A percentile compares a stretch with the other conserved stretches of the same genome.
Evolutionary conservation across 2,329 filamentous ascomycete genomes (phyloP).

Genomic region (Diaporthe nobilis): DNA sequence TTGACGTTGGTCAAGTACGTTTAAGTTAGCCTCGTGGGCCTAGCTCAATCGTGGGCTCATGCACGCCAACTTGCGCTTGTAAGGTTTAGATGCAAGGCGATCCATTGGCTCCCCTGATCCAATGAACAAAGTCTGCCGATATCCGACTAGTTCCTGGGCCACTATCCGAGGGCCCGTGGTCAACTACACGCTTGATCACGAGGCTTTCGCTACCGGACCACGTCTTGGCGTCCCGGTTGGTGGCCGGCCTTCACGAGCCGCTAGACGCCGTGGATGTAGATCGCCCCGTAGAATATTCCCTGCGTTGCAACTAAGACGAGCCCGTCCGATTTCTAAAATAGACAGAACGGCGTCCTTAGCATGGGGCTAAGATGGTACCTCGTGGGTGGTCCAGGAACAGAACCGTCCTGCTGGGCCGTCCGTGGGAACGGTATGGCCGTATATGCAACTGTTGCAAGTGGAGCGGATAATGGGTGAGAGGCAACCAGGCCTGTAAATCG

Average conservation of each 20-base stretch:
- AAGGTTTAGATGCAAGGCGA: background rate
- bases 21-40: background rate
- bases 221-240: constrained; percentile 9
- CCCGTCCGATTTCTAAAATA: background rate
- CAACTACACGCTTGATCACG: constrained; percentile 13
- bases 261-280: background rate
- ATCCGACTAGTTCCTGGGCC: constrained; percentile 7
- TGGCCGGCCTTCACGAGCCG: background rate
- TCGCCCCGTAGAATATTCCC: background rate
- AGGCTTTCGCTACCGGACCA: constrained; percentile 20
- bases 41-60: background rate
- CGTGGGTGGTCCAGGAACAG: constrained; percentile 23
- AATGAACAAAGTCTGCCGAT: constrained; percentile 12
- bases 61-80: background rate
- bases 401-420: constrained; percentile 6
- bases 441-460: background rate
- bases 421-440: background rate
- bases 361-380: background rate
- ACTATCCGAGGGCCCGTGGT: constrained; percentile 23
- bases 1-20: background rate
- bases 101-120: background rate
- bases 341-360: background rate
- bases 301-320: background rate
- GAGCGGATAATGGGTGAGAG: background rate
- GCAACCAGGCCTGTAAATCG: background rate